Base-by-base conservation (phyloP, 2,329 filamentous ascomycete genomes). In the Plenodomus tracheiphilus region DNA sequence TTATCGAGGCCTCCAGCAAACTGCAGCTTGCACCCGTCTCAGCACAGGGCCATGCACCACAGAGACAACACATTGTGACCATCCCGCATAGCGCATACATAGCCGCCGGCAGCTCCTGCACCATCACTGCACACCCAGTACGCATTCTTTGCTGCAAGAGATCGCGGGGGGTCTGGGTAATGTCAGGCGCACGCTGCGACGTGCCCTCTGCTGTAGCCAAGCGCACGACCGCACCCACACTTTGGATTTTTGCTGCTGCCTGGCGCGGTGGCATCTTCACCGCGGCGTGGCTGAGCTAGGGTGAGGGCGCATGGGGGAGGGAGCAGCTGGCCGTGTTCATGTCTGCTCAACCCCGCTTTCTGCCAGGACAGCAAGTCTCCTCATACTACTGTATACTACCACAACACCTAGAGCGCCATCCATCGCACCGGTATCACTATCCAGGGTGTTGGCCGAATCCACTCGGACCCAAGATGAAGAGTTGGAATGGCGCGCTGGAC, bases 51-150 rank as follows among this genome's bases (percentile, higher is more conserved):
- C 9, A 28, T 41, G 13, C 39, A 46, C 22, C 35, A 17, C n/a
- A 32, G 20, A 41, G 53, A 51, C 55, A 58, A 43, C 56, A 47
- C 58, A 61, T 54, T 62, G 61, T 64, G 61, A 64, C 47, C 20
- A 47, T 21, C 44, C 48, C 53, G 59, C 59, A 62, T 59, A 28
- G 25, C 48, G 54, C 60, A 50, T 62, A 61, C 54, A 50, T 63
- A 64, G 49, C 58, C 61, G 61, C 61, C 43, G 53, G 49, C 46
- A 51, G 39, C 38, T 49, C 36, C 38, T 51, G 32, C 38, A 37
- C 16, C 7, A 37, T 17, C 16, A 37, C 4, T 35, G 32, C 16
- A 37, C 18, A 20, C 35, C n/a, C 13, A 18, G 13, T 37, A 6
- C 18, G 35, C 18, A 37, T 37, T 10, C 5, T 37, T 18, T 37